Percentiles rank a stretch among this genome's conserved stretches.
Evolutionary conservation across 192 early-diverging fungal species (phyloP).

Genomic region (Phlyctochytrium planicorne): DNA sequence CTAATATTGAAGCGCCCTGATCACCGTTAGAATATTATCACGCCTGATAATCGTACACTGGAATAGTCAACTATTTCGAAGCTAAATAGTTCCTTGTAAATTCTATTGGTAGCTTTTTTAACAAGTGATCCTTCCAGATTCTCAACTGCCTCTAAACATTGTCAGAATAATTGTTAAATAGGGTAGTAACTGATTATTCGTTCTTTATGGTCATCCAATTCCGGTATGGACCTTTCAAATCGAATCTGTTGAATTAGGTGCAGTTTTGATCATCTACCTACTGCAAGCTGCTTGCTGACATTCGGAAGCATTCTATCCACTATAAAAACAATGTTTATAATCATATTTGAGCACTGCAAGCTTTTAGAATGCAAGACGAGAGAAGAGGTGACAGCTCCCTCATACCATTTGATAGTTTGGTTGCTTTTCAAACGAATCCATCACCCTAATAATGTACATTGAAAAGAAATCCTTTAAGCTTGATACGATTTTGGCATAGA

Average conservation of each 20-base stretch:
- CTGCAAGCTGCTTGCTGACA: slow-evolving; percentile 56
- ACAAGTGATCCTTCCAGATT: slow-evolving; percentile 20
- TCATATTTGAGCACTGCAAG: slow-evolving; percentile 42
- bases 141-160: background rate
- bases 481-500: slow-evolving; percentile 70
- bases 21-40: slow-evolving; percentile 6
- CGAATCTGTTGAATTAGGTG: slow-evolving; percentile 43
- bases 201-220: slow-evolving; percentile 56
- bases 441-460: slow-evolving; percentile 58
- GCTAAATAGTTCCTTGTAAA: slow-evolving; percentile 39
- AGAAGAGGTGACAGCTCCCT: background rate
- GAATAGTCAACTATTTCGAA: slow-evolving; percentile 48
- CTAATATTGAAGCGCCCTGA: slow-evolving; percentile 41
- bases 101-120: slow-evolving; percentile 1
- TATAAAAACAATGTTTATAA: slow-evolving; percentile 52
- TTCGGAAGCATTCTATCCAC: slow-evolving; percentile 61
- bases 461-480: slow-evolving; percentile 64
- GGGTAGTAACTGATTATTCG: slow-evolving; percentile 21
- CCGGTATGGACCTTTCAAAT: slow-evolving; percentile 79
- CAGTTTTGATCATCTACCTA: slow-evolving; percentile 27
- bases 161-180: background rate
- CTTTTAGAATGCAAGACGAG: no score
- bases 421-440: slow-evolving; percentile 45
- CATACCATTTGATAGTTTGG: slow-evolving; percentile 46
- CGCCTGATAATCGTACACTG: slow-evolving; percentile 23